phyloP scores from a whole-genome alignment of 2,329 filamentous ascomycete species.

The Calonectria leucothoes region DNA sequence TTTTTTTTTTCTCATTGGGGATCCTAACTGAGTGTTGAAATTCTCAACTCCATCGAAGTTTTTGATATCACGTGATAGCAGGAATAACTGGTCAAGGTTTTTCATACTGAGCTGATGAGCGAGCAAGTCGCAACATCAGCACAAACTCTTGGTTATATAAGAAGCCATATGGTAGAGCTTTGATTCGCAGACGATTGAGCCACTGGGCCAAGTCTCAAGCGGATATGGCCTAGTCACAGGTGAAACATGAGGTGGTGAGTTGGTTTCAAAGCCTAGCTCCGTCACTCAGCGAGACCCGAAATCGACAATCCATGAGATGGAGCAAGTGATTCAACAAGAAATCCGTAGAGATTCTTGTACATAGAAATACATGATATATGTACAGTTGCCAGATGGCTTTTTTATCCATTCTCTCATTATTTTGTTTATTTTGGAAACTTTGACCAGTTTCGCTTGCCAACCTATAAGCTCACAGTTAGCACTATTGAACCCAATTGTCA shows the following conservation, averaged over 20 bases:
- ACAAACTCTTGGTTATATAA: neutral
- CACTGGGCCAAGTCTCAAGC: neutral
- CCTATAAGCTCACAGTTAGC: slow-evolving; percentile 55
- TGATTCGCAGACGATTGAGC: neutral
- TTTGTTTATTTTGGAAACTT: slow-evolving; percentile 66
- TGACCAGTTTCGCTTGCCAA: slow-evolving; percentile 66
- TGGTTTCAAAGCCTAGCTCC: neutral
- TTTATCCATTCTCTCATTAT: slow-evolving; percentile 28
- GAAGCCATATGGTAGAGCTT: neutral
- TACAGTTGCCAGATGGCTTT: slow-evolving; percentile 41
- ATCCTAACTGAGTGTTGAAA: slow-evolving; percentile 15
- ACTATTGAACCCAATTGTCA: slow-evolving; percentile 7
- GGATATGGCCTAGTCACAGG: neutral
- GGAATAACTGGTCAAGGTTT: neutral
- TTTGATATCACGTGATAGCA: slow-evolving; percentile 38
- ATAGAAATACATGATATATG: slow-evolving; percentile 49
- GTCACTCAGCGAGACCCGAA: neutral
- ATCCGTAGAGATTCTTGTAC: slow-evolving; percentile 37
- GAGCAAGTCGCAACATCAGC: neutral
- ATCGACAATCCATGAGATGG: neutral
- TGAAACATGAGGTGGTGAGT: neutral
- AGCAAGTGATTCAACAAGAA: slow-evolving; percentile 22
- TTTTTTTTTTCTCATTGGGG: neutral
- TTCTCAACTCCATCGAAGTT: slow-evolving; percentile 6
- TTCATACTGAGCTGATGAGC: neutral